Conservation (phyloP, 495 filamentous ascomycete genomes). For the Acidiella bohemica region DNA sequence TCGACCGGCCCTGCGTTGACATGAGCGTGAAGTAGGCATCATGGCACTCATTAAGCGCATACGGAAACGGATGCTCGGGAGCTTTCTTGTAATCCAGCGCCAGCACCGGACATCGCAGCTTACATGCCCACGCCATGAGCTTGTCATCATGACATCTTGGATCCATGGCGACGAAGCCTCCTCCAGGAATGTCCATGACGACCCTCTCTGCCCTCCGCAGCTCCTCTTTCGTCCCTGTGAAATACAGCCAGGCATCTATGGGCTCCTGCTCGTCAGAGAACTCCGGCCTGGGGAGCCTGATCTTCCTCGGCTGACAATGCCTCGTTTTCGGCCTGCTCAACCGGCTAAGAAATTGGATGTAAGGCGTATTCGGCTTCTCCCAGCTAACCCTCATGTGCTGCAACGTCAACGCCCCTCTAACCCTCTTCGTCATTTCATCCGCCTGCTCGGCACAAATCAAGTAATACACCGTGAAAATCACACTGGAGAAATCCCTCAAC, state of each 20-base stretch:
- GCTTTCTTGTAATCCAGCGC: constrained; percentile 92
- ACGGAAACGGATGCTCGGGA: constrained; percentile 88
- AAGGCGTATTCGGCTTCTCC: constrained; percentile 85
- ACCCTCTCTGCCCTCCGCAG: constrained; percentile 64
- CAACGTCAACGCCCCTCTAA: constrained; percentile 71
- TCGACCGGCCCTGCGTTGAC: constrained; percentile 58
- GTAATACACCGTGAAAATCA: constrained; percentile 80
- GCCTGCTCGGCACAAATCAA: constrained; percentile 84
- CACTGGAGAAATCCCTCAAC: constrained; percentile 65
- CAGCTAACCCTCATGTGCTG: constrained; percentile 88
- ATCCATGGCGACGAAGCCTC: constrained; percentile 91
- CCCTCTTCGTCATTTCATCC: constrained; percentile 88
- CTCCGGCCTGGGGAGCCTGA: constrained; percentile 68
- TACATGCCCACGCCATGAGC: constrained; percentile 76
- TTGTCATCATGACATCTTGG: constrained; percentile 87
- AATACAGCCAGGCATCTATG: constrained; percentile 84
- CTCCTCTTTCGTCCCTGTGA: constrained; percentile 69
- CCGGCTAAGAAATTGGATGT: constrained; percentile 53
- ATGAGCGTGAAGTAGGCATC: constrained; percentile 82
- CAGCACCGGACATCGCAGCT: constrained; percentile 67
- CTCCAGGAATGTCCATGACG: constrained; percentile 85
- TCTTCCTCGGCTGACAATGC: constrained; percentile 58
- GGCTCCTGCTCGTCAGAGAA: constrained; percentile 70
- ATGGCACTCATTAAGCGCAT: constrained; percentile 90
- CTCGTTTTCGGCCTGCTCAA: constrained; percentile 58